Conservation (phyloP, 2,329 filamentous ascomycete genomes). For the Pestalotiopsis sp. region DNA sequence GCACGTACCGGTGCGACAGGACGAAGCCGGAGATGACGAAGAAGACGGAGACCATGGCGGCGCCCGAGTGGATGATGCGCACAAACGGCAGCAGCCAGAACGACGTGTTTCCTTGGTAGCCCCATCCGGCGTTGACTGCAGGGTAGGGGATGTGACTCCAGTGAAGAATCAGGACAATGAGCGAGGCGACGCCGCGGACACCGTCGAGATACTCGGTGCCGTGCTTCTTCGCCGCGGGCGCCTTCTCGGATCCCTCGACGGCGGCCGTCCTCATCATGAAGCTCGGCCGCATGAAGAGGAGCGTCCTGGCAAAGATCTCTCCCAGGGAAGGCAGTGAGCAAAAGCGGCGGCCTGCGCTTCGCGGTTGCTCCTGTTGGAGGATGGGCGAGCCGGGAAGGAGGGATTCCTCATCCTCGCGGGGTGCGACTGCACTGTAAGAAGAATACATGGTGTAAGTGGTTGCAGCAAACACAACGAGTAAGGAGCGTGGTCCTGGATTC, state of each 20-base stretch:
- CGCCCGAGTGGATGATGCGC: conserved; percentile 39
- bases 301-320: conserved; percentile 18
- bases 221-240: conserved; percentile 22
- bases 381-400: conserved; percentile 23
- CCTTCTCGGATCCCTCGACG: conserved; percentile 21
- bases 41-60: conserved; percentile 44
- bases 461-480: neutral
- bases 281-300: conserved; percentile 28
- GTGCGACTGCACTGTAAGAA: conserved; percentile 15
- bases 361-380: conserved; percentile 13
- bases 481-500: neutral
- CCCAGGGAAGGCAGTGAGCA: conserved; percentile 18
- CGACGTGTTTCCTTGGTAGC: conserved; percentile 33
- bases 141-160: conserved; percentile 33
- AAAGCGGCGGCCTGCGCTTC: conserved; percentile 5
- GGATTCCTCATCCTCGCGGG: conserved; percentile 27
- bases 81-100: conserved; percentile 40
- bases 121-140: conserved; percentile 33
- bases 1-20: conserved; percentile 40
- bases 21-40: conserved; percentile 46
- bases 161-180: conserved; percentile 43
- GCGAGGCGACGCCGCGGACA: conserved; percentile 41
- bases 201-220: conserved; percentile 43
- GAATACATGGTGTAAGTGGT: conserved; percentile 21
- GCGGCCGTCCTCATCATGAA: conserved; percentile 26